Percentiles rank a stretch among this genome's conserved stretches.
These are phyloP conservation scores for Coemansia sp. DNA, from an alignment of 192 early-diverging fungal species.

Conservation along the genomic window DNA sequence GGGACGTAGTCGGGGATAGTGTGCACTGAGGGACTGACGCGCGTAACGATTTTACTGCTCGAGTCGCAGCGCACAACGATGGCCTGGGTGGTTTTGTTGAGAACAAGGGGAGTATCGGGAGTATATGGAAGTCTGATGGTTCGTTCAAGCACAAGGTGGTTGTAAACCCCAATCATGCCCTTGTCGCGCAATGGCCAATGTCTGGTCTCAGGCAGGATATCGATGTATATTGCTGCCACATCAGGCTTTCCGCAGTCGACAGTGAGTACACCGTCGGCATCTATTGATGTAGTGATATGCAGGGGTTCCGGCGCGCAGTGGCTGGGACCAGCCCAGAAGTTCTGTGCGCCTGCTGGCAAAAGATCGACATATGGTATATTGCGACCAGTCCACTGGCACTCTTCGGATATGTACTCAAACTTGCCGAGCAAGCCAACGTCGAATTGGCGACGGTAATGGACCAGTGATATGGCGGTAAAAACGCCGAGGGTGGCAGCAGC, in stretches of 20 bases:
- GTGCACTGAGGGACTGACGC: slow-evolving; percentile 7
- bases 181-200: no score
- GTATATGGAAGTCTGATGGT: no score
- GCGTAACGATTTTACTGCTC: slow-evolving; percentile 7
- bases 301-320: slow-evolving; percentile 11
- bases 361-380: slow-evolving; percentile 39
- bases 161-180: no score
- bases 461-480: slow-evolving; percentile 18
- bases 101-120: no score
- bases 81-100: slow-evolving; percentile 35
- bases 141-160: slow-evolving; percentile 30
- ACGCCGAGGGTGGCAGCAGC: no score
- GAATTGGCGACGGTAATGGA: slow-evolving; percentile 30
- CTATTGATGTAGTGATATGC: slow-evolving; percentile 28
- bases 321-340: slow-evolving; percentile 50
- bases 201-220: no score
- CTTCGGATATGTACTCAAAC: neutral
- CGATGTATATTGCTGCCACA: no score
- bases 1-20: slow-evolving; percentile 29
- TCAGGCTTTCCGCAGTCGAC: slow-evolving; percentile 27
- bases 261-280: slow-evolving; percentile 19
- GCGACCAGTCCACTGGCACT: slow-evolving; percentile 38
- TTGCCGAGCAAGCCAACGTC: slow-evolving; percentile 27
- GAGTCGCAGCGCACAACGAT: slow-evolving; percentile 36
- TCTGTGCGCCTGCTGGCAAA: slow-evolving; percentile 37